Conservation (phyloP, 2,329 filamentous ascomycete genomes). For the Cordyceps fumosorosea region DNA sequence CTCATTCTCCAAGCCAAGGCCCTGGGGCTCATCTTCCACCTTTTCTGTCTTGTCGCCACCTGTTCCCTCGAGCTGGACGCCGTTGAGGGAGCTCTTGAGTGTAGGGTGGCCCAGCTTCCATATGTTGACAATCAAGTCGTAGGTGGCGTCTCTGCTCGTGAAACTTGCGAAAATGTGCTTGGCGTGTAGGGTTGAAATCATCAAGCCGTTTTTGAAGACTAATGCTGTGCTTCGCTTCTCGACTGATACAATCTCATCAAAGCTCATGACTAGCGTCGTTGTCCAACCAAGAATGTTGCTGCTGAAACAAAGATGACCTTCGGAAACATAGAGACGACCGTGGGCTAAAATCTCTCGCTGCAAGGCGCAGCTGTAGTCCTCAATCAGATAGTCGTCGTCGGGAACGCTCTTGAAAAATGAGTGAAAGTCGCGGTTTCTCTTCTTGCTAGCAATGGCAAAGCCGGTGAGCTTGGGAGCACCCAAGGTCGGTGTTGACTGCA, state of each 20-base stretch:
- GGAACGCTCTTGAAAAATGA: constrained; percentile 91
- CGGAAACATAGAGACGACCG: constrained; percentile 89
- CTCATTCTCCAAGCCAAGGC: constrained; percentile 26
- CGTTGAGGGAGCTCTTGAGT: constrained; percentile 84
- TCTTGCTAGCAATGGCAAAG: constrained; percentile 93
- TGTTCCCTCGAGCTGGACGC: constrained; percentile 71
- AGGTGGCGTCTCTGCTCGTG: constrained; percentile 88
- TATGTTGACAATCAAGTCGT: constrained; percentile 94
- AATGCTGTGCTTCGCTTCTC: constrained; percentile 96
- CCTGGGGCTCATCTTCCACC: constrained; percentile 46
- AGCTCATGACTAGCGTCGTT: constrained; percentile 94
- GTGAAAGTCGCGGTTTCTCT: constrained; percentile 93
- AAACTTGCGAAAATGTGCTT: constrained; percentile 96
- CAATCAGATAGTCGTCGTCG: constrained; percentile 95
- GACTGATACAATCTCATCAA: constrained; percentile 93
- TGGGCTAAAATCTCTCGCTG: constrained; percentile 94
- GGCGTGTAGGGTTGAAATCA: constrained; percentile 91
- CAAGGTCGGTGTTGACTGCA: constrained; percentile 53
- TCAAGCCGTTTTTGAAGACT: constrained; percentile 93
- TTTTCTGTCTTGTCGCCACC: constrained; percentile 92
- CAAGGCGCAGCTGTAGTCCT: constrained; percentile 94
- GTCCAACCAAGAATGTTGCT: constrained; percentile 99
- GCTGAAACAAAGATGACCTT: constrained; percentile 96
- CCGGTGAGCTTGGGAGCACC: constrained; percentile 76
- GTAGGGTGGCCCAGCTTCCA: constrained; percentile 97